Conservation (phyloP, 352 stramenopile species). For the Phytophthora europaea region DNA sequence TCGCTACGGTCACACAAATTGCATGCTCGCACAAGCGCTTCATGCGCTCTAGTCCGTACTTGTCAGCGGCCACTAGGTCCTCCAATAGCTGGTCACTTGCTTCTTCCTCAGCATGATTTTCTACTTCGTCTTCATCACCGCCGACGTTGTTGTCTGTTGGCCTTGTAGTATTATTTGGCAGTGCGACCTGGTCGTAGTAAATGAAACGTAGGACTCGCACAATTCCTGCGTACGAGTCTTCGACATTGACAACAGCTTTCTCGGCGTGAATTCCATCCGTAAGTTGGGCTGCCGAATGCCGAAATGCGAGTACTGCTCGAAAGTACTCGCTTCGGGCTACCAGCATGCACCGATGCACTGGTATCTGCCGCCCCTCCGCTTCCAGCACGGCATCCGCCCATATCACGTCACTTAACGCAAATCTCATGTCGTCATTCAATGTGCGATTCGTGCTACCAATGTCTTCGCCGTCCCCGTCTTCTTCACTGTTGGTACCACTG, state of each 20-base stretch:
- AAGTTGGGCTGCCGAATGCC: slow-evolving; percentile 10
- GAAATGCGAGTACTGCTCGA: slow-evolving; percentile 60
- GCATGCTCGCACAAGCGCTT: slow-evolving; percentile 74
- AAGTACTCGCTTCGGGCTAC: slow-evolving; percentile 79
- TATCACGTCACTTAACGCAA: slow-evolving; percentile 51
- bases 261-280: not conserved
- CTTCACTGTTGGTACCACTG: slow-evolving; percentile 15
- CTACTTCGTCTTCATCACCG: not conserved
- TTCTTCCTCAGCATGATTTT: slow-evolving; percentile 23
- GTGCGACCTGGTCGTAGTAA: slow-evolving; percentile 64
- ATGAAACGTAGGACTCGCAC: slow-evolving; percentile 78
- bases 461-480: not conserved
- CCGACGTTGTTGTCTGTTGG: not conserved
- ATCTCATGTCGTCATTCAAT: slow-evolving; percentile 58
- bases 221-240: slow-evolving; percentile 63
- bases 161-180: slow-evolving; percentile 1
- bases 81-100: slow-evolving; percentile 64
- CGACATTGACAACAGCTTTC: slow-evolving; percentile 48
- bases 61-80: slow-evolving; percentile 77
- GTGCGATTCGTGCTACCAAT: slow-evolving; percentile 3
- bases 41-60: slow-evolving; percentile 77
- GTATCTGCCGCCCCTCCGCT: slow-evolving; percentile 52
- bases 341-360: slow-evolving; percentile 72
- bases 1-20: slow-evolving; percentile 48
- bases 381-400: slow-evolving; percentile 70